Evolutionary conservation across 768 basidiomycete genomes (phyloP), one percentile per base, ranked within the genome.

Genomic region (Hygrophorus pudorinus): DNA sequence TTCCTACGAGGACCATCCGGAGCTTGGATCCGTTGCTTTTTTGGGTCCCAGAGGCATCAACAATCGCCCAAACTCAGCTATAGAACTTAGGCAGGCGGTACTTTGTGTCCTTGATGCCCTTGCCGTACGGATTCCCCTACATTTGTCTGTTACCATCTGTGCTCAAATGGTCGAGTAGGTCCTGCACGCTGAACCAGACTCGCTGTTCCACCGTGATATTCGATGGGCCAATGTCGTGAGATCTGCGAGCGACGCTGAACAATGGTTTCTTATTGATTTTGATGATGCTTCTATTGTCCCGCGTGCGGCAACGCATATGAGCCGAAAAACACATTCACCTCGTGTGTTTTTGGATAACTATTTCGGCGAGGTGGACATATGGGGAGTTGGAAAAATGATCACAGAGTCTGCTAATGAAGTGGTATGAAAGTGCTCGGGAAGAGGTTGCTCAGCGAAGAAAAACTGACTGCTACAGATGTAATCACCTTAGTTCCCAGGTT

Each of bases 311-410:
- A 13, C 17, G 8, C 33, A 36, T 27, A 30, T 44, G 8, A 31
- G 20, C 18, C 28, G 27, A 24, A 17, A 21, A 24, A 29, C n/a
- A 18, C 43, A 44, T 21, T 44, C 43, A 12, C 43, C 43, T 29
- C n/a, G 34, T 24, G 32, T 34, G 13, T 44, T 36, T 28, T 20
- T 30, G 17, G 33, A 44, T 36, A 34, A 34, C 8, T 34, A 44
- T 24, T 24, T 24, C 14, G 33, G 13, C 9, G 43, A 44, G 20
- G 43, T 44, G 33, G 43, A 44, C 21, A 11, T 44, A 30, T 44
- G 43, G 43, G 43, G 43, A 30, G 43, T 37, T 14, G 43, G 43
- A 29, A 14, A 34, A n/a, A 16, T 44, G 35, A 44, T 44, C 27
- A 13, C 29, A 6, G 9, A 27, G 32, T 44, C 43, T 34, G n/a